phyloP scores from a whole-genome alignment of 2,329 filamentous ascomycete genomes.

The Cladosporium austrohemisphaericum region DNA sequence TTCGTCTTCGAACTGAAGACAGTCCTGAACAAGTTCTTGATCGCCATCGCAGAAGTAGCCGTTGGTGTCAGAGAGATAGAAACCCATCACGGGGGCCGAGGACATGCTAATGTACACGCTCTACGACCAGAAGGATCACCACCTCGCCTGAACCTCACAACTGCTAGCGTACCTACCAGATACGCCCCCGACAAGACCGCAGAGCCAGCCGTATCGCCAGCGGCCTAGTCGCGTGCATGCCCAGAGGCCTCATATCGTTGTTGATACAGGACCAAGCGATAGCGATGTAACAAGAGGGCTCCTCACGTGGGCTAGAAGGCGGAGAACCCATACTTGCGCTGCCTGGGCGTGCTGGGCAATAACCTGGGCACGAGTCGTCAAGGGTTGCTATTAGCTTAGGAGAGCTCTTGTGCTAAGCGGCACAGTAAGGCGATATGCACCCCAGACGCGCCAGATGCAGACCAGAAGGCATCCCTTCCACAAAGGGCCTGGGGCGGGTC shows the following conservation, averaged over 20 bases:
- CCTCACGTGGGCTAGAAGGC: constrained; percentile 2
- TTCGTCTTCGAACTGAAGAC: constrained; percentile 17
- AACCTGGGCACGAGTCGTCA: not conserved
- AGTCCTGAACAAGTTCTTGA: constrained; percentile 13
- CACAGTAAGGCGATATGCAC: too few species aligned
- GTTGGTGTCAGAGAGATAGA: not conserved
- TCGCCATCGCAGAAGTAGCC: constrained; percentile 2
- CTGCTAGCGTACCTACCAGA: not conserved
- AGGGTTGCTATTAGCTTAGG: too few species aligned
- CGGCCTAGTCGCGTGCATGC: not conserved
- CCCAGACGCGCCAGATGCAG: too few species aligned
- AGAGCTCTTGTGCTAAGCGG: too few species aligned
- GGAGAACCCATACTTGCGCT: not conserved
- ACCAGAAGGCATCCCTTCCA: too few species aligned
- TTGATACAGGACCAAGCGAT: constrained; percentile 1
- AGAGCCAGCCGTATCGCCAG: not conserved
- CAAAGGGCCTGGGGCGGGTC: too few species aligned
- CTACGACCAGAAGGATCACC: not conserved
- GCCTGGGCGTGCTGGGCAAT: constrained; percentile 5
- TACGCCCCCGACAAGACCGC: not conserved
- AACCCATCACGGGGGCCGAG: not conserved
- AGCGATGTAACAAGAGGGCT: not conserved
- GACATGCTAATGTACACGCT: not conserved
- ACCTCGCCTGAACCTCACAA: not conserved
- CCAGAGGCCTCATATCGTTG: not conserved